Evolutionary conservation across 805 yeast genomes (phyloP).

Genomic region (Candida ulmi): DNA sequence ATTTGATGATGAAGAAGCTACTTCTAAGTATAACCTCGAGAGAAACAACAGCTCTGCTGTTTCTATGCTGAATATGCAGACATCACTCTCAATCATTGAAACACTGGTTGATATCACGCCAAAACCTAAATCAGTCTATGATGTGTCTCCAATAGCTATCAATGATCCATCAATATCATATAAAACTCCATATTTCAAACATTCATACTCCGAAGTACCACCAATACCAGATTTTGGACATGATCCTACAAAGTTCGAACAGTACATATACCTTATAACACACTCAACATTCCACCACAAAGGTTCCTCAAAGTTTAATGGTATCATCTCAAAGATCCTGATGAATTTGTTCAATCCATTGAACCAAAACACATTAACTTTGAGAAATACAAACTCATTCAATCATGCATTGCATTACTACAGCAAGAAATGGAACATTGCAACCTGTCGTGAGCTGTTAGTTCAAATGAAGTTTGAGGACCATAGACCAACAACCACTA

Average conservation of each 20-base stretch:
- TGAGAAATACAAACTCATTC: slow-evolving; percentile 27
- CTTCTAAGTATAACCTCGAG: slow-evolving; percentile 1
- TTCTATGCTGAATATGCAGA: slow-evolving; percentile 14
- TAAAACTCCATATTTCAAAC: slow-evolving; percentile 9
- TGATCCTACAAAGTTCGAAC: slow-evolving; percentile 23
- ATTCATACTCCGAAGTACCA: slow-evolving; percentile 29
- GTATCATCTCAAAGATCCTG: slow-evolving; percentile 32
- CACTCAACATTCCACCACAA: slow-evolving; percentile 31
- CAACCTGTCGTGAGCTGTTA: slow-evolving; percentile 33
- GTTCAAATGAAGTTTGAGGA: slow-evolving; percentile 34
- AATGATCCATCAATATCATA: slow-evolving; percentile 2
- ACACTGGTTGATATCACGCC: slow-evolving; percentile 21
- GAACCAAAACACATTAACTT: slow-evolving; percentile 26
- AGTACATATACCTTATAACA: slow-evolving; percentile 30
- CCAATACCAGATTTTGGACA: slow-evolving; percentile 26
- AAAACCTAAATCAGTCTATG: slow-evolving; percentile 10
- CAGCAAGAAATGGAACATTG: slow-evolving; percentile 31
- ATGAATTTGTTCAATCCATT: slow-evolving; percentile 34
- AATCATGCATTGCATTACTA: slow-evolving; percentile 36
- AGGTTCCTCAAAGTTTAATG: slow-evolving; percentile 31
- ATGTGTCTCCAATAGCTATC: slow-evolving; percentile 8
- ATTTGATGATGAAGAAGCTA: slow-evolving; percentile 16
- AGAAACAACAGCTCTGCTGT: neutral
- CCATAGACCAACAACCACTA: slow-evolving; percentile 28
- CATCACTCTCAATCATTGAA: slow-evolving; percentile 18